These are phyloP conservation scores for Cryptococcus sp. DNA, from an alignment of 1,284 basidiomycete genomes.

Conservation along the genomic window DNA sequence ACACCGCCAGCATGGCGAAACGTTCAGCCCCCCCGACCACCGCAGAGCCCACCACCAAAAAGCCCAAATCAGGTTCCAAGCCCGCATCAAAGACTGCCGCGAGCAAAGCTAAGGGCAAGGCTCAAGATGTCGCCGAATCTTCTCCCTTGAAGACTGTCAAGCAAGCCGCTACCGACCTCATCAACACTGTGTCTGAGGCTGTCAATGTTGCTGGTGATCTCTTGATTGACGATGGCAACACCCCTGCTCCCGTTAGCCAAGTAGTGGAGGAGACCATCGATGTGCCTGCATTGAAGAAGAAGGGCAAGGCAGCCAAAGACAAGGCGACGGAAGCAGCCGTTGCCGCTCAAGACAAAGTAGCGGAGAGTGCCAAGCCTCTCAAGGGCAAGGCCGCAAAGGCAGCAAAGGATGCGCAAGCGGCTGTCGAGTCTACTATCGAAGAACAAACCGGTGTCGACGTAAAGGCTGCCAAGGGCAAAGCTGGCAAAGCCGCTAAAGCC, in stretches of 20 bases:
- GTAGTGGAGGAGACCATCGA: conserved; percentile 29
- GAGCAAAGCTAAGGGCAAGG: conserved; percentile 11
- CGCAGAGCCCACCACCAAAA: conserved; percentile 22
- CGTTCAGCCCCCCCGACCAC: conserved; percentile 27
- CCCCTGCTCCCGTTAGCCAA: conserved; percentile 24
- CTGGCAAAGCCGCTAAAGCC: conserved; percentile 24
- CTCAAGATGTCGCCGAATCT: conserved; percentile 4
- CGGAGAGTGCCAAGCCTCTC: conserved; percentile 25
- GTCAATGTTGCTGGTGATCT: conserved; percentile 43
- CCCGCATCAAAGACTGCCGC: conserved; percentile 5
- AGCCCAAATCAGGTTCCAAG: conserved; percentile 22
- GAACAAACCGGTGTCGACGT: conserved; percentile 23
- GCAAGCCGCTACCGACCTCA: conserved; percentile 21
- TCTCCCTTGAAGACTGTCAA: conserved; percentile 19
- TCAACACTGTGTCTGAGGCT: conserved; percentile 24
- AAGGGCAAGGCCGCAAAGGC: conserved; percentile 26
- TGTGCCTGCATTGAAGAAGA: conserved; percentile 28
- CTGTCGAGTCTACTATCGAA: conserved; percentile 18
- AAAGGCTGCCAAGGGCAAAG: conserved; percentile 26
- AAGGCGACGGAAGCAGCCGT: conserved; percentile 13
- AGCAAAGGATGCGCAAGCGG: conserved; percentile 14
- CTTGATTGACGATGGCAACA: conserved; percentile 36
- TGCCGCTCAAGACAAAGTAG: conserved; percentile 10
- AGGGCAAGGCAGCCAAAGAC: conserved; percentile 22
- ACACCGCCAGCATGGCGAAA: conserved; percentile 26